phyloP scores from a whole-genome alignment of 768 basidiomycete species.

The Suillus tomentosus region DNA sequence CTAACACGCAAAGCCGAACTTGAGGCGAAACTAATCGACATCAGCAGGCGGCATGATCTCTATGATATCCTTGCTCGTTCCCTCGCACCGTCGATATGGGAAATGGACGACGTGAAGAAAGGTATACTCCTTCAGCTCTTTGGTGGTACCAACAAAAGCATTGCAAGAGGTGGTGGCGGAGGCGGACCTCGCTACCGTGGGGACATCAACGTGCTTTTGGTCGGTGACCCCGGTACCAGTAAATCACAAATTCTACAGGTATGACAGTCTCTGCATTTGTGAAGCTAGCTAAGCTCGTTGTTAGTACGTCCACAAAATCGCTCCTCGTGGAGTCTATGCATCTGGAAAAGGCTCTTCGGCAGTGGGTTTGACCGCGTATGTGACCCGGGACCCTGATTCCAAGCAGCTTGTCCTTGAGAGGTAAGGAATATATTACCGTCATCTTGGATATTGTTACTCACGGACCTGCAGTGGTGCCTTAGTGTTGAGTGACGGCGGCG shows the following conservation, averaged over 20 bases:
- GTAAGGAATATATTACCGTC: conserved; percentile 41
- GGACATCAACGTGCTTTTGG: conserved; percentile 95
- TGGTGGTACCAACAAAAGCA: conserved; percentile 97
- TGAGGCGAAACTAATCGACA: conserved; percentile 73
- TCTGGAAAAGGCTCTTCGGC: conserved; percentile 98
- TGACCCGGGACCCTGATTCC: conserved; percentile 96
- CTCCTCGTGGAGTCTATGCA: conserved; percentile 95
- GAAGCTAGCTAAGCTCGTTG: neutral
- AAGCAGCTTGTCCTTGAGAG: conserved; percentile 98
- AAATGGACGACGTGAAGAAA: conserved; percentile 99
- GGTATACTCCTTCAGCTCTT: conserved; percentile 95
- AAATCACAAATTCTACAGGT: conserved; percentile 96
- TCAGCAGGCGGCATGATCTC: conserved; percentile 76
- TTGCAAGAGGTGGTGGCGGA: conserved; percentile 89
- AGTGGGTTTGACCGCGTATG: conserved; percentile 97
- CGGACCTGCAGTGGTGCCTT: conserved; percentile 72
- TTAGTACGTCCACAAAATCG: conserved; percentile 98
- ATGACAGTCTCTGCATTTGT: conserved; percentile 21
- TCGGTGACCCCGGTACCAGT: conserved; percentile 96
- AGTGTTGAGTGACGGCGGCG: conserved; percentile 93
- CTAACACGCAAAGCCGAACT: conserved; percentile 63
- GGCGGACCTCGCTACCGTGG: conserved; percentile 97
- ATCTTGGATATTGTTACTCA: neutral
- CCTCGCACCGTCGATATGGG: conserved; percentile 94
- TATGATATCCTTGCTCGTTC: conserved; percentile 85